Evolutionary conservation across 805 yeast species (phyloP).

Genomic region (Nakazawaea siamensis): DNA sequence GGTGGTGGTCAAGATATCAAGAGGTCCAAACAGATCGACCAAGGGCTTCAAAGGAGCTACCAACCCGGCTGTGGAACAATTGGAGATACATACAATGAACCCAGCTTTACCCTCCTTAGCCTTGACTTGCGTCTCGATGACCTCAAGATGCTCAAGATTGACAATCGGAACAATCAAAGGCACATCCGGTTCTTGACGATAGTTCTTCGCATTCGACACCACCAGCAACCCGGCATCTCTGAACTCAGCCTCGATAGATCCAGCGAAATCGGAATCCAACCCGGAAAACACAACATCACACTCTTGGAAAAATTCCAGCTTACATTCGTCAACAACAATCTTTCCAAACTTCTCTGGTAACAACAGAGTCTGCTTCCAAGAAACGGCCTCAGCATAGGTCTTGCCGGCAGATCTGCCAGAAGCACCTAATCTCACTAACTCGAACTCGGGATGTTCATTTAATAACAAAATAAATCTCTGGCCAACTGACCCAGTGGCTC

Average conservation of each 20-base stretch:
- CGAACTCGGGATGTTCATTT: constrained; percentile 84
- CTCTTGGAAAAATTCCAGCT: constrained; percentile 64
- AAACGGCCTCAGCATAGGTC: constrained; percentile 72
- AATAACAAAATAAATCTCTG: constrained; percentile 86
- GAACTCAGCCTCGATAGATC: constrained; percentile 82
- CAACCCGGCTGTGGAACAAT: constrained; percentile 96
- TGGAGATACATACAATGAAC: constrained; percentile 87
- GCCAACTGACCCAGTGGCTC: constrained; percentile 98
- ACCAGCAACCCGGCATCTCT: constrained; percentile 75
- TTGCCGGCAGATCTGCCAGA: constrained; percentile 92
- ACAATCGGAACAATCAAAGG: constrained; percentile 95
- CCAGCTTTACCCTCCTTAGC: constrained; percentile 57
- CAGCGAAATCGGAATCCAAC: constrained; percentile 87
- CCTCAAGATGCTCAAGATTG: constrained; percentile 81
- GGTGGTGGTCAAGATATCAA: constrained; percentile 78
- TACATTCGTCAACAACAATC: constrained; percentile 71
- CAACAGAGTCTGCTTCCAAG: constrained; percentile 88
- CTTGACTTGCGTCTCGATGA: constrained; percentile 51
- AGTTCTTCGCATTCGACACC: constrained; percentile 93
- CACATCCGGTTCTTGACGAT: constrained; percentile 78
- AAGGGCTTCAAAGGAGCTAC: constrained; percentile 97
- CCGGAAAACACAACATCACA: constrained; percentile 96
- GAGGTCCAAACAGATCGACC: constrained; percentile 83
- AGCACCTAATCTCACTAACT: constrained; percentile 82
- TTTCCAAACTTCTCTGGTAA: constrained; percentile 63